Evolutionary conservation across 345 rosid genomes (phyloP), one percentile per base, ranked within the genome.

Genomic region (Populus pruinosa): DNA sequence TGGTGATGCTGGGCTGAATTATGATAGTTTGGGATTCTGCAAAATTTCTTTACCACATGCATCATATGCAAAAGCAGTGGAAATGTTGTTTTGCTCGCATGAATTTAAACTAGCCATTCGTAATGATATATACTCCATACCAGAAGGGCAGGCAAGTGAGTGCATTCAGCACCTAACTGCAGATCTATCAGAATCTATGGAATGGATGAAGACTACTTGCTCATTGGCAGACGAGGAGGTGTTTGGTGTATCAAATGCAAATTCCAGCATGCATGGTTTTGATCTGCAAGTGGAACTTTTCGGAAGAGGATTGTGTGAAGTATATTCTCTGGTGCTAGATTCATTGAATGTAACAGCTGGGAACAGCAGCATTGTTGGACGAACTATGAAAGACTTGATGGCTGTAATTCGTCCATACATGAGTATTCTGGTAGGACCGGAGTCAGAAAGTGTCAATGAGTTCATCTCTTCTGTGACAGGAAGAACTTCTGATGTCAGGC

Each of bases 121-220:
- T 76, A 82, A 79, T 49, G 92, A 90, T 74, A 79, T 89, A 76
- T 86, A 83, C 77, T 88, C 87, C 80, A 85, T 90, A 79, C 97
- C 98, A 82, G 98, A 92, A 88, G 98, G 97, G 78, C 99, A 94
- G 86, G 94, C 86, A 36, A 81, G 94, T 86, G 90, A 85, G 75
- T 91, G 89, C 76, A 78, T 94, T 71, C 85, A 70, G 78, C 87
- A 85, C 73, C 84, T 93, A 88, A 83, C 86, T 9, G 79, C 76
- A 63, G 97, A 92, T 86, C 55, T 91, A 65, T 85, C 87, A 71
- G 87, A 89, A 82, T 83, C 94, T 73, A 69, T 90, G 78, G 81
- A 83, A 70, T 96, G 97, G 99, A 81, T 93, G 83, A 90, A 86
- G 82, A 71, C 21, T 55, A 64, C 71, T 73, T 81, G 82, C 76